These are phyloP conservation scores for Cydonia oblonga DNA, from an alignment of 331 rosid species.

Conservation along the genomic window DNA sequence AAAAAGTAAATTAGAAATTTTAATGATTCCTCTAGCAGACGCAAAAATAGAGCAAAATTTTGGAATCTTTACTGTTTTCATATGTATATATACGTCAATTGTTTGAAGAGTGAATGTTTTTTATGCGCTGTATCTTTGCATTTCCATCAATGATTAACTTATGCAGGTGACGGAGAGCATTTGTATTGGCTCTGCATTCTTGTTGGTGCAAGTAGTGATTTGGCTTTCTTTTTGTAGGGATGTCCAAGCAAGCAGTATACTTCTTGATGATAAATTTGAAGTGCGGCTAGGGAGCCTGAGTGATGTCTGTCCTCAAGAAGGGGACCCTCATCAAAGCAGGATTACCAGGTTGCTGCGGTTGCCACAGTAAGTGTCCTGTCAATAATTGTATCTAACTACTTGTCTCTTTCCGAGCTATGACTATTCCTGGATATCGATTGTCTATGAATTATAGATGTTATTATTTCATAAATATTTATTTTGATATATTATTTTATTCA, in stretches of 20 bases:
- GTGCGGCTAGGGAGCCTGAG: conserved; percentile 88
- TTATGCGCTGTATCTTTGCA: background rate
- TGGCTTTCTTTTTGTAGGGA: conserved; percentile 49
- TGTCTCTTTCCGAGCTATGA: background rate
- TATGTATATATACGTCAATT: background rate
- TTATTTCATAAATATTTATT: too few relatives aligned
- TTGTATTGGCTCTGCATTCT: background rate
- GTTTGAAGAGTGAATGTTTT: background rate
- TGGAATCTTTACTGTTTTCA: background rate
- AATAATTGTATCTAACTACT: background rate
- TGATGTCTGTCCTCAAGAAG: conserved; percentile 66
- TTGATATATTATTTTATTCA: background rate
- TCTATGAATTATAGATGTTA: background rate
- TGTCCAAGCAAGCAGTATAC: conserved; percentile 90
- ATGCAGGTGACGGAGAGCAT: background rate
- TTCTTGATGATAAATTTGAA: conserved; percentile 91
- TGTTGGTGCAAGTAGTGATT: conserved; percentile 17
- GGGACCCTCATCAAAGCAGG: conserved; percentile 71
- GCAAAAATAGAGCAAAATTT: background rate
- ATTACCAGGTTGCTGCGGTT: conserved; percentile 65
- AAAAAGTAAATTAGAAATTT: background rate
- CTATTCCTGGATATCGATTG: background rate
- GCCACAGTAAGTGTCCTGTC: conserved; percentile 66
- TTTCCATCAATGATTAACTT: background rate
- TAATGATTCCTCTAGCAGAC: background rate